Evolutionary conservation across 2,329 filamentous ascomycete species (phyloP), one percentile per base, ranked within the genome.

Genomic region (Akanthomyces uredinophilus): DNA sequence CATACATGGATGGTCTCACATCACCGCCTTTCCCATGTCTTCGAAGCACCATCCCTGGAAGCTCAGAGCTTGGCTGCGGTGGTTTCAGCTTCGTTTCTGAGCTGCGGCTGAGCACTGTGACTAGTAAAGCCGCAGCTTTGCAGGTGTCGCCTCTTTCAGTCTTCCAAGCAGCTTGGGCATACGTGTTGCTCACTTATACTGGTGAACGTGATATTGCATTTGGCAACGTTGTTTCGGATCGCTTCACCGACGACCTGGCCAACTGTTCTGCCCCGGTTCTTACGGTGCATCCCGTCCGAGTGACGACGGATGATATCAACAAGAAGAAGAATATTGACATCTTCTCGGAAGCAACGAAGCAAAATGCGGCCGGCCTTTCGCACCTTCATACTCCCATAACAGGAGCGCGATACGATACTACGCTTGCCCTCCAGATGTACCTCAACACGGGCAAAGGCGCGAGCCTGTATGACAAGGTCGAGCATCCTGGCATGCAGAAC

Each of bases 121-220:
- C 51, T 16, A 41, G 35, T 24, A 22, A 54, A 54, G 51, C 51
- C 29, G 51, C 51, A 22, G 32, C 51, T 24, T 29, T 54, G 32
- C 51, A 54, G 22, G 32, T 24, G n/a, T 54, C 51, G 20, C 51
- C 51, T 24, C 39, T 54, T 22, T 54, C 51, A 24, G 37, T 54
- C 35, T 54, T 54, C 29, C 51, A 54, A 29, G 51, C 51, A 54
- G 51, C 51, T 41, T 54, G 51, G 51, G 51, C 51, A 54, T 43
- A 54, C 22, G 51, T 54, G 11, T 29, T 54, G 35, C 37, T 54
- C 37, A 54, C 37, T 5, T 54, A 54, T 29, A 54, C 51, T 16
- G 51, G 51, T n/a, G 51, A 54, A 43, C 51, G 51, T 27, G 51
- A 54, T 43, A 27, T 54, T 27, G 51, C 51, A 41, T 54, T 54